Base-by-base conservation (phyloP, 2,329 filamentous ascomycete genomes). In the Grosmannia clavigera region DNA sequence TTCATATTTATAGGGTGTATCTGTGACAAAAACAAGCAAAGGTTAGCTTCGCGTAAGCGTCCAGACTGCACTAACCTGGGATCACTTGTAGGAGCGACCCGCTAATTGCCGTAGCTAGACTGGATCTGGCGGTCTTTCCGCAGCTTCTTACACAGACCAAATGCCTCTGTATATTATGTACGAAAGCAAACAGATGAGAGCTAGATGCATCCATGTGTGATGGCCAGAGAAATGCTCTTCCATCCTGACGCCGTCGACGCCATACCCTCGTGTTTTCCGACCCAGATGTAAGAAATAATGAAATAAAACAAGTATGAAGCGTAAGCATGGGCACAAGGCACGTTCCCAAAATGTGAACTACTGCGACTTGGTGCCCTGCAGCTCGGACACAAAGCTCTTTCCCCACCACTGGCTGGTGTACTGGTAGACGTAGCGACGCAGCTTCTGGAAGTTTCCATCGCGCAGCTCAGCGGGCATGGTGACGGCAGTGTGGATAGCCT, bases 351-450 rank as follows among this genome's bases (percentile, higher is more conserved):
- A 19, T 14, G 31, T 9, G 27, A 11, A 22, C 46, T 29, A 60
- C 12, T 35, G 46, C 40, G 58, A 22, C 61, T 65, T 65, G 31
- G 60, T 59, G 43, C 60, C 51, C 25, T 63, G 63, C 55, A 97
- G 80, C 73, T 96, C 92, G 14, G 83, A 82, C 57, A 96, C 91
- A 70, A 97, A 97, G 65, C 87, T 92, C 71, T 92, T 84, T 31
- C 92, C 92, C 92, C 92, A 97, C 86, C 94, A 96, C 11, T 92
- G 88, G 71, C 90, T 95, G 1, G 94, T 99, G 75, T 96, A 97
- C 76, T 96, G 96, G 75, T 92, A 92, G 62, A 97, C 90, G 70
- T 97, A 97, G 74, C 89, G 89, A 70, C 94, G 88, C 61, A 99
- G 79, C 73, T 96, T 96, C 70, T 87, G 84, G 76, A 90, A 96